These are phyloP conservation scores for Coelastrella sp. DNA, from an alignment of 139 green algal genomes.

Conservation along the genomic window DNA sequence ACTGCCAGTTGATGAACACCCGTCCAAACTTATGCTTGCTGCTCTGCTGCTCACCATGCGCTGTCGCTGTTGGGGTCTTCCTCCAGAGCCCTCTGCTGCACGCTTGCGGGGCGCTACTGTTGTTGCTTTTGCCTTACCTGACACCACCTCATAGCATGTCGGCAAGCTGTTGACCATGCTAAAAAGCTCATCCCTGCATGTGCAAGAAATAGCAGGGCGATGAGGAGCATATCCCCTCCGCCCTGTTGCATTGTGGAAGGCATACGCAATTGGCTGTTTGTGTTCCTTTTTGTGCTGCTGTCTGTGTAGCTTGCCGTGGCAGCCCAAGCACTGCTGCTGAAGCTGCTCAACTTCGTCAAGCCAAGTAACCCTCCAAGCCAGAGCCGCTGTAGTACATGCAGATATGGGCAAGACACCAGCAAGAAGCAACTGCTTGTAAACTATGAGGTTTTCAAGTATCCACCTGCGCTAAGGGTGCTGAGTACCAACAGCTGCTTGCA, in stretches of 20 bases:
- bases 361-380: too few species aligned
- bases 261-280: too few species aligned
- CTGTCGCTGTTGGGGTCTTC: neutral
- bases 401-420: too few species aligned
- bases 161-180: conserved; percentile 88
- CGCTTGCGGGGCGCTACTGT: conserved; percentile 38
- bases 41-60: conserved; percentile 25
- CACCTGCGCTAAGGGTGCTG: neutral
- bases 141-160: conserved; percentile 91
- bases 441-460: too few species aligned
- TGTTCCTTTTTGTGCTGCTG: too few species aligned
- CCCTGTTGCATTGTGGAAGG: too few species aligned
- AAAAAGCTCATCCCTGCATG: conserved; percentile 84
- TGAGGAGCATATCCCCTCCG: neutral
- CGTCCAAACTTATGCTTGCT: neutral
- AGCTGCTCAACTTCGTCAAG: too few species aligned
- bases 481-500: neutral
- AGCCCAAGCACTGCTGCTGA: too few species aligned
- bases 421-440: too few species aligned
- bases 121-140: conserved; percentile 56
- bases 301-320: too few species aligned
- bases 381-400: too few species aligned
- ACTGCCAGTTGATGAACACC: neutral
- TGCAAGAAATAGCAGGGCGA: neutral
- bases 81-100: neutral